Conservation (phyloP, 306 rosid species). For the Delonix regia region DNA sequence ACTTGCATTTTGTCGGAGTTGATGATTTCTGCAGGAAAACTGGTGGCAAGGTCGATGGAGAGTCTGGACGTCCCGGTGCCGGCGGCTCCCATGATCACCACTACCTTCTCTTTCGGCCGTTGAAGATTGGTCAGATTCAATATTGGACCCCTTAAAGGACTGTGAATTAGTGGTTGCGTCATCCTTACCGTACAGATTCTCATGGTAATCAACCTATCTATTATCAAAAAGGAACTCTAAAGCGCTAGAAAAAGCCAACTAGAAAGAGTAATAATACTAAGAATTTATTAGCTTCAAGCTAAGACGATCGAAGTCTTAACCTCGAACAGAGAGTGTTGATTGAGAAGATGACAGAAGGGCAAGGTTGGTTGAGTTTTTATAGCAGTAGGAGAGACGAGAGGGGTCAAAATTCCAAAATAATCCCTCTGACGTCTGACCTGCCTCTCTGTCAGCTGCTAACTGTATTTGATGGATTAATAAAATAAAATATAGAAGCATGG, state of each 20-base stretch:
- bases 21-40: constrained; percentile 66
- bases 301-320: too few species aligned
- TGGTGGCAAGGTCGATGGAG: constrained; percentile 69
- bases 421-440: background rate
- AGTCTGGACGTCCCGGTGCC: constrained; percentile 87
- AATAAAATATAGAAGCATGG: too few species aligned
- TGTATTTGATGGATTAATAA: too few species aligned
- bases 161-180: constrained; percentile 41
- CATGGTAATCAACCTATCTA: constrained; percentile 34
- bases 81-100: constrained; percentile 83
- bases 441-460: too few species aligned
- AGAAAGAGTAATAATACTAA: background rate
- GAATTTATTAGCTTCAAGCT: background rate
- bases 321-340: constrained; percentile 16
- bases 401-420: constrained; percentile 37
- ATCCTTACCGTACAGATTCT: constrained; percentile 44
- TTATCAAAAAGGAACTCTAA: background rate
- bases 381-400: constrained; percentile 6
- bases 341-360: constrained; percentile 27
- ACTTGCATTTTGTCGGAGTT: constrained; percentile 94
- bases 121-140: constrained; percentile 33
- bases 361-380: constrained; percentile 33
- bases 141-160: constrained; percentile 48
- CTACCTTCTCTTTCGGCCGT: constrained; percentile 69
- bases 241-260: background rate